Evolutionary conservation across 345 rosid genomes (phyloP), one percentile per base, ranked within the genome.

Genomic region (Abelmoschus esculentus): DNA sequence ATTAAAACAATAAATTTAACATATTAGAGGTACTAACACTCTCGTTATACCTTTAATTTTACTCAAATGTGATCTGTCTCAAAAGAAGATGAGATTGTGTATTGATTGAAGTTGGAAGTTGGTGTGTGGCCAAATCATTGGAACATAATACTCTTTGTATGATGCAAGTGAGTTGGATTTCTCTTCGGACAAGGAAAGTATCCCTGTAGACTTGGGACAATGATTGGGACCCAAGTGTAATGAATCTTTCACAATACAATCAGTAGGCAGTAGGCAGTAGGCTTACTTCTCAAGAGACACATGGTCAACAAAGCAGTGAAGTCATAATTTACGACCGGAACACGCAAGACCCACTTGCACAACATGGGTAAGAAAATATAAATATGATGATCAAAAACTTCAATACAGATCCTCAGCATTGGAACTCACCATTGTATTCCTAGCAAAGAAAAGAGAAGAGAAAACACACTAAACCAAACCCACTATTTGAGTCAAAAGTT

Each of bases 401-500:
- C 7, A 36, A n/a, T n/a, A 40, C 44, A 40, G 0, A 40, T 40
- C 7, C 2, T 40, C 44, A 40, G 3, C 44, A 40, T 40, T 31
- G 47, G 11, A 60, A 44, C 32, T 26, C 46, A 7, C 4, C 73
- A 72, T 54, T 17, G 9, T 72, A 54, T 72, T 54, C 61, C 62
- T 29, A 40, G n/a, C 38, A 47, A 61, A 72, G 10, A 67, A 53
- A 13, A 36, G 40, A 46, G 53, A 14, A 12, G 1, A 49, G 8
- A 49, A 49, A 49, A 55, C 70, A 56, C 42, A 29, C 77, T 26
- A 12, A 26, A 12, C 36, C 5, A 49, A 49, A 49, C 53, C 26
- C 58, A 54, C 81, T 74, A 64, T 73, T 78, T 31, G 56, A 73
- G 86, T 80, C 86, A 82, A 82, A 82, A 82, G 83, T 66, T 73